Base-by-base conservation (phyloP, 129 eudicot species). In the Apium graveolens region DNA sequence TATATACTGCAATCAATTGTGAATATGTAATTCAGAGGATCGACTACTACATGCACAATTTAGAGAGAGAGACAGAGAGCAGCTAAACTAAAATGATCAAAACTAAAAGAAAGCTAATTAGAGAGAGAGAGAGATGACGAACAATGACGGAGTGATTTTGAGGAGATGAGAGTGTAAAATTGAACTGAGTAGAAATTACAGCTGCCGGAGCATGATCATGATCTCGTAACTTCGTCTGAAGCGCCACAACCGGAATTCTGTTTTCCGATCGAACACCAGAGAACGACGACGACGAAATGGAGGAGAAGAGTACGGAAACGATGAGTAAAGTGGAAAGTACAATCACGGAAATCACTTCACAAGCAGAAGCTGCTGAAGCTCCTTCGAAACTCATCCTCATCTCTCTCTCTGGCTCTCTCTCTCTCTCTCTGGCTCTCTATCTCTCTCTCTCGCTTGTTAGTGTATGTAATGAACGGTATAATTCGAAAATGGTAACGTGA, bases 181-280 rank as follows among this genome's bases (percentile, higher is more conserved):
- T 60, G 72, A 37, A 63, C 29, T 77, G 79, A 35, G 76, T 62
- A 5, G 88, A 85, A 48, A 82, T 11, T 2, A 60, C 86, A 45
- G 78, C 77, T 11, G 55, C 65, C 31, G 78, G 84, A 44, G 74
- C 62, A 12, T 80, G 38, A 37, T 72, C 7, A 55, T 60, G 72
- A 29, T 75, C 78, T 7, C 78, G 53, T 71, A 20, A 42, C 41
- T 72, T 81, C 42, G 73, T 74, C 5, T 51, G 84, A 75, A 86
- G 81, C 38, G 85, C 83, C 24, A 81, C 85, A 7, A 80, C 35
- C 77, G 89, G 89, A 51, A 83, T 48, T 4, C 38, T 26, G 76
- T 70, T 70, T 2, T 81, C 82, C 45, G 82, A 34, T 70, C 78
- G 70, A 0, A 79, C 49, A 69, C 10, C 53, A 38, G 32, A 66